Conservation (phyloP, 768 basidiomycete species). For the Pisolithus orientalis region DNA sequence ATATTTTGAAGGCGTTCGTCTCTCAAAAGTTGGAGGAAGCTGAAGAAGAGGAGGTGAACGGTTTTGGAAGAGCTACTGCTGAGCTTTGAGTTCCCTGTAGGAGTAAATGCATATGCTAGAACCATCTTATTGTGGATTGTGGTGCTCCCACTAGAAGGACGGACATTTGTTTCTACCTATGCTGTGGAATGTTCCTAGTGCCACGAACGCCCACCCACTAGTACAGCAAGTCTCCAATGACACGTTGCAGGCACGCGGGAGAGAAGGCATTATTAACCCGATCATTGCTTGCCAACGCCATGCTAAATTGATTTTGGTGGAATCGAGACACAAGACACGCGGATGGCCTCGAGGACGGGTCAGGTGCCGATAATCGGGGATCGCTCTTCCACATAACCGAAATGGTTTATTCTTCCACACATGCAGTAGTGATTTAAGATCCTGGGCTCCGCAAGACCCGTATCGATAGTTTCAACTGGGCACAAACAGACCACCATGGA, state of each 20-base stretch:
- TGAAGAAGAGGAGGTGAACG: slow-evolving; percentile 30
- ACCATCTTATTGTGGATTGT: too few species aligned
- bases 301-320: not conserved
- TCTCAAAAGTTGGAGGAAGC: slow-evolving; percentile 25
- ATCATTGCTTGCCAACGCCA: slow-evolving; percentile 13
- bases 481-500: slow-evolving; percentile 15
- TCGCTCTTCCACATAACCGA: not conserved
- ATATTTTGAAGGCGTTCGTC: slow-evolving; percentile 68
- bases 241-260: slow-evolving; percentile 20
- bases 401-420: not conserved
- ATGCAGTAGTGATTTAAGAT: not conserved
- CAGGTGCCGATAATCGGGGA: slow-evolving; percentile 4
- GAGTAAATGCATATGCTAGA: too few species aligned
- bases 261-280: slow-evolving; percentile 9
- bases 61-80: slow-evolving; percentile 26
- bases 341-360: slow-evolving; percentile 9
- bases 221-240: slow-evolving; percentile 7
- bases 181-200: slow-evolving; percentile 4
- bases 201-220: not conserved
- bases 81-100: slow-evolving; percentile 34
- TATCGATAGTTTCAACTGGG: not conserved
- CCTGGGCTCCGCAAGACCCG: slow-evolving; percentile 5
- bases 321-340: slow-evolving; percentile 1
- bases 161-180: not conserved
- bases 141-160: not conserved